Evolutionary conservation across 2,329 filamentous ascomycete species (phyloP).

Genomic region (Paraphoma sp.): DNA sequence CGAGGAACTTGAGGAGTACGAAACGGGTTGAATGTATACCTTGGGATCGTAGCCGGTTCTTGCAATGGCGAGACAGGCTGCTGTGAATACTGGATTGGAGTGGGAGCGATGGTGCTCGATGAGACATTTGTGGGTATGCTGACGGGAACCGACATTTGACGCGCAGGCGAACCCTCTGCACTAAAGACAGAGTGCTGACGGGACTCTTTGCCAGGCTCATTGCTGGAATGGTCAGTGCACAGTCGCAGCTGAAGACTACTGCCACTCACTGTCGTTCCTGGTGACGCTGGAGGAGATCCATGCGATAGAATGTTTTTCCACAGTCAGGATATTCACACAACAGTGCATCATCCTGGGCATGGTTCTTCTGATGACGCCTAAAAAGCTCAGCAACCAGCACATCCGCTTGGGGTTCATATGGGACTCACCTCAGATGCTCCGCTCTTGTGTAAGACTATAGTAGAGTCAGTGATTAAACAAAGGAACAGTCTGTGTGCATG

Average conservation of each 20-base stretch:
- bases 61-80: conserved; percentile 32
- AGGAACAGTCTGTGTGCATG: too few species aligned
- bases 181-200: conserved; percentile 26
- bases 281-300: conserved; percentile 54
- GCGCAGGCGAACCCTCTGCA: conserved; percentile 31
- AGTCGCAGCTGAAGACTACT: not conserved
- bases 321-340: conserved; percentile 51
- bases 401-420: not conserved
- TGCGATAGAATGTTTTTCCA: conserved; percentile 52
- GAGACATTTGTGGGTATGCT: conserved; percentile 18
- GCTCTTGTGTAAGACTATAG: conserved; percentile 55
- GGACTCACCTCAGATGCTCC: conserved; percentile 52
- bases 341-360: conserved; percentile 50
- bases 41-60: conserved; percentile 37
- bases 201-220: conserved; percentile 34
- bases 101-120: conserved; percentile 21
- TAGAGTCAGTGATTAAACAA: not conserved
- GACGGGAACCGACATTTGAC: conserved; percentile 20
- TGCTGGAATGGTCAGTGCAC: conserved; percentile 30
- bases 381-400: not conserved
- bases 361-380: conserved; percentile 57
- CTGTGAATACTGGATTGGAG: conserved; percentile 19
- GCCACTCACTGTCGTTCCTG: conserved; percentile 53
- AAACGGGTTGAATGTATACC: conserved; percentile 47
- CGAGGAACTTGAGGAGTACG: conserved; percentile 47